Conservation (phyloP, 306 rosid species). For the Lupinus albus region DNA sequence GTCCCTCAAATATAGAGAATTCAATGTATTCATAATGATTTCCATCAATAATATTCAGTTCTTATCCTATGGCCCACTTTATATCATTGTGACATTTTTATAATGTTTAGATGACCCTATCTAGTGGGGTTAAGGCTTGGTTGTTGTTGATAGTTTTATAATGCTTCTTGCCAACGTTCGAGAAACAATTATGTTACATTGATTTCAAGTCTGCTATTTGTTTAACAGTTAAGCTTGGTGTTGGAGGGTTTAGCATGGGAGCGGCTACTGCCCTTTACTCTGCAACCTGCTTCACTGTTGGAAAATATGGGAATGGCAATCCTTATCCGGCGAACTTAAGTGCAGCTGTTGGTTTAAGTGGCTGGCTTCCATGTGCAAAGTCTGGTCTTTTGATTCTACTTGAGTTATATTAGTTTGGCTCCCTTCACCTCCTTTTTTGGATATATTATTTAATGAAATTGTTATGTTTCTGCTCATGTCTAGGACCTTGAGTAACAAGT, state of each 20-base stretch:
- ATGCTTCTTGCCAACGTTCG: background rate
- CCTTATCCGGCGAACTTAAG: constrained; percentile 74
- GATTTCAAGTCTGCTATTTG: constrained; percentile 15
- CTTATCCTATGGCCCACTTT: too few species aligned
- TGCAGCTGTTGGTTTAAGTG: constrained; percentile 89
- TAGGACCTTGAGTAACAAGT: constrained; percentile 70
- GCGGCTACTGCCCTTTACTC: constrained; percentile 94
- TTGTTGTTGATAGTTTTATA: constrained; percentile 28
- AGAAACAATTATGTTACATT: constrained; percentile 1
- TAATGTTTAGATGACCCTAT: too few species aligned
- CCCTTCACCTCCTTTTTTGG: background rate
- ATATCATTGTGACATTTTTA: too few species aligned
- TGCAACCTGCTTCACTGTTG: constrained; percentile 66
- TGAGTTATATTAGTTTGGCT: constrained; percentile 33
- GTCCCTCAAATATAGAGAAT: too few species aligned
- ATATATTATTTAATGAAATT: constrained; percentile 19
- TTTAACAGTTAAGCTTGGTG: constrained; percentile 85
- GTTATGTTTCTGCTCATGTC: constrained; percentile 39
- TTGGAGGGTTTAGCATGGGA: constrained; percentile 99
- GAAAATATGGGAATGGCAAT: constrained; percentile 72
- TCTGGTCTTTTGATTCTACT: constrained; percentile 41
- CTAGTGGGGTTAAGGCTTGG: too few species aligned
- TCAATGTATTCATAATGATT: too few species aligned
- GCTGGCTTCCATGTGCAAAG: constrained; percentile 99
- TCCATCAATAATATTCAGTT: too few species aligned